These are phyloP conservation scores for Cyclotella baltica DNA, from an alignment of 108 stramenopile species.

Conservation along the genomic window DNA sequence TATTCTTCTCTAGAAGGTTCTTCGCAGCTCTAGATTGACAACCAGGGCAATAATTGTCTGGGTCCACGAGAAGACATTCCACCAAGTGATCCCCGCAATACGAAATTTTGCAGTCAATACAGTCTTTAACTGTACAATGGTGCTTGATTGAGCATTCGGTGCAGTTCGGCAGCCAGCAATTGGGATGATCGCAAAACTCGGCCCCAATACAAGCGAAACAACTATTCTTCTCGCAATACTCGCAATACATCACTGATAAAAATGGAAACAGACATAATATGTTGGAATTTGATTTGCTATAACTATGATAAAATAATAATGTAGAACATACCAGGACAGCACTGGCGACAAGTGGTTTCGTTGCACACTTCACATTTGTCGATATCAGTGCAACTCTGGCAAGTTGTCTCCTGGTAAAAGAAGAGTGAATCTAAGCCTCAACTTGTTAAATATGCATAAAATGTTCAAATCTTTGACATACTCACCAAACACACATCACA, in stretches of 20 bases:
- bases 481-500: neutral
- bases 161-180: neutral
- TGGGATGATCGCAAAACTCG: neutral
- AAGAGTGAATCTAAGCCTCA: too few species aligned
- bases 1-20: neutral
- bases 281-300: neutral
- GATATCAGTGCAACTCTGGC: neutral
- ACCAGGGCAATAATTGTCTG: neutral
- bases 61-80: neutral
- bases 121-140: neutral
- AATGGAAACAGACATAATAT: neutral
- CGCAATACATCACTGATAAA: neutral
- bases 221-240: too few species aligned
- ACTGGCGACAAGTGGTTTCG: neutral
- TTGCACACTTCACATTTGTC: neutral
- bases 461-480: neutral
- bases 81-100: neutral
- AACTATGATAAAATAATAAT: neutral
- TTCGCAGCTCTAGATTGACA: neutral
- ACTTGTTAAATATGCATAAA: neutral
- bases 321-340: neutral
- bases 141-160: neutral
- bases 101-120: neutral
- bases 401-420: neutral
- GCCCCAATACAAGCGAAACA: neutral